A percentile compares a stretch with the other conserved stretches of the same genome.
These are phyloP conservation scores for Podila minutissima DNA, from an alignment of 192 early-diverging fungal genomes.

Conservation along the genomic window DNA sequence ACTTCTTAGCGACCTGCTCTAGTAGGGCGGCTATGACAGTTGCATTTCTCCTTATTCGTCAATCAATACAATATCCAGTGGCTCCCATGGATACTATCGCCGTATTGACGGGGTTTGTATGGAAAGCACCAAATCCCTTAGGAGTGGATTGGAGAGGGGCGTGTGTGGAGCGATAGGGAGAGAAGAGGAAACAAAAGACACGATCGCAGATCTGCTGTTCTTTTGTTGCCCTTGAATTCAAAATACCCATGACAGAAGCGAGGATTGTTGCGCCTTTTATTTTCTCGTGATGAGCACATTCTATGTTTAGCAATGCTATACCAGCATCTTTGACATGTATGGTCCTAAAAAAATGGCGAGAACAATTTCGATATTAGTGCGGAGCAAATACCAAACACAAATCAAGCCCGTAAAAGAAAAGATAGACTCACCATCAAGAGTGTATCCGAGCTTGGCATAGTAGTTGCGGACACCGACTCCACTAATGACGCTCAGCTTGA, in stretches of 20 bases:
- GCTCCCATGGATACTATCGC: too few species aligned
- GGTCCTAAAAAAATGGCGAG: conserved; percentile 61
- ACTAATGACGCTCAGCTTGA: conserved; percentile 96
- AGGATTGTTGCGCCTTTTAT: background rate
- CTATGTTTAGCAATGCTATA: conserved; percentile 13
- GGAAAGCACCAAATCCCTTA: too few species aligned
- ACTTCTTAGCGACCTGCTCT: too few species aligned
- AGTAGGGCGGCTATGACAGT: too few species aligned
- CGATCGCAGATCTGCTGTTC: too few species aligned
- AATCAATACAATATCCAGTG: too few species aligned
- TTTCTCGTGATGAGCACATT: background rate
- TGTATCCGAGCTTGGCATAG: conserved; percentile 96
- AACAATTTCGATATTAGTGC: background rate
- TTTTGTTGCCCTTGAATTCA: too few species aligned
- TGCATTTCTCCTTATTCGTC: too few species aligned
- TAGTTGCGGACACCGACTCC: conserved; percentile 98
- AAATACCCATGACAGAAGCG: background rate
- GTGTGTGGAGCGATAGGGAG: too few species aligned
- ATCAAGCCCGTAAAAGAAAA: background rate
- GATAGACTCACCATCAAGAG: conserved; percentile 79
- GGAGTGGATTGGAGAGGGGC: too few species aligned
- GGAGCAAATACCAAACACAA: background rate
- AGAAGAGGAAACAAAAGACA: too few species aligned
- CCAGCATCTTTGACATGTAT: conserved; percentile 95
- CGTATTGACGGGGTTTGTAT: too few species aligned